A percentile compares a stretch with the other conserved stretches of the same genome.
These are phyloP conservation scores for Barnettozyma hawaiiensis DNA, from an alignment of 1,139 yeast species.

Conservation along the genomic window DNA sequence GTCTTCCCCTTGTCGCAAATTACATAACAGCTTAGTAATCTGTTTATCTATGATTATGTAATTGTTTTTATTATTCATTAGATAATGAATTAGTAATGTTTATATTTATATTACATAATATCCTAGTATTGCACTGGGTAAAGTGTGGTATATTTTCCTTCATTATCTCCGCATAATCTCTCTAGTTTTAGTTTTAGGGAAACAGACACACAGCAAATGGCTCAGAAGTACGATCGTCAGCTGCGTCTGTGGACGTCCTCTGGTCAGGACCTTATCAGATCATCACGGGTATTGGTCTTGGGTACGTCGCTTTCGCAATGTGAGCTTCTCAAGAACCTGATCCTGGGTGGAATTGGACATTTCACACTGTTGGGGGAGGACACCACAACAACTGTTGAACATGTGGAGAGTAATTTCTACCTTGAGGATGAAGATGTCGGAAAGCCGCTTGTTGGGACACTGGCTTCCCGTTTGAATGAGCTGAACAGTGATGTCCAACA, in stretches of 20 bases:
- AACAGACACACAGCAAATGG: conserved; percentile 1
- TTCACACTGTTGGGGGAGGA: conserved; percentile 53
- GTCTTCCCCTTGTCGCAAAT: too few relatives aligned
- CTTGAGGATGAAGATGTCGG: conserved; percentile 45
- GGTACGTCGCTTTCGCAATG: conserved; percentile 57
- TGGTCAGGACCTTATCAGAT: conserved; percentile 64
- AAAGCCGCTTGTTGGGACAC: conserved; percentile 34
- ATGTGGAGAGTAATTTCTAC: conserved; percentile 60
- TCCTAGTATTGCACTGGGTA: too few relatives aligned
- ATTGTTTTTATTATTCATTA: too few relatives aligned
- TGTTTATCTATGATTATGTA: too few relatives aligned
- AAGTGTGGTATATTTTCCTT: too few relatives aligned
- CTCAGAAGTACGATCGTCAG: conserved; percentile 73
- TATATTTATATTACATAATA: too few relatives aligned
- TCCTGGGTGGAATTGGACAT: conserved; percentile 73
- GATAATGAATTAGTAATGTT: too few relatives aligned
- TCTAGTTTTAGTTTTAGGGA: too few relatives aligned
- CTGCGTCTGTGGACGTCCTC: conserved; percentile 77
- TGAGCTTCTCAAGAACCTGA: conserved; percentile 72
- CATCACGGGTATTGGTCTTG: conserved; percentile 56
- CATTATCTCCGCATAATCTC: too few relatives aligned
- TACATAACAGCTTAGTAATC: too few relatives aligned
- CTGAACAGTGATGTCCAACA: conserved; percentile 54
- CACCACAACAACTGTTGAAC: conserved; percentile 35
- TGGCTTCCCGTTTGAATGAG: conserved; percentile 42